These are phyloP conservation scores for Lumnitzera racemosa DNA, from an alignment of 345 rosid species.

Conservation along the genomic window DNA sequence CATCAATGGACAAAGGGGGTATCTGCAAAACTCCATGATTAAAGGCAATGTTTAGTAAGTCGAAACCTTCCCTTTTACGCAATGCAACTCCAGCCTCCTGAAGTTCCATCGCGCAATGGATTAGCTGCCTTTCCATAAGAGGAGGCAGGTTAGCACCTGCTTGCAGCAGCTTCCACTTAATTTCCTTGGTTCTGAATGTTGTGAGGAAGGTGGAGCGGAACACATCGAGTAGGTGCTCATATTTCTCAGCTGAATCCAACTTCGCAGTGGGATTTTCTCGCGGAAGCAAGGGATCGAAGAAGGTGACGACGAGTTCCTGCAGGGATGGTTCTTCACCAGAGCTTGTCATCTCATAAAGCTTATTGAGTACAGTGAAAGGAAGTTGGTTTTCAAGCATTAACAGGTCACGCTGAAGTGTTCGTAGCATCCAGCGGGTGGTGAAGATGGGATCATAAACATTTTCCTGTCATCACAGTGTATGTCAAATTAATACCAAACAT, in stretches of 20 bases:
- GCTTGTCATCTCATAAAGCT: constrained; percentile 2
- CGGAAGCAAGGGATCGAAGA: constrained; percentile 13
- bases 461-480: background rate
- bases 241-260: background rate
- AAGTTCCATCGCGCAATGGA: constrained; percentile 8
- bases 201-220: constrained; percentile 13
- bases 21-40: constrained; percentile 3
- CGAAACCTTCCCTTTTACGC: background rate
- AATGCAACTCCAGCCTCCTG: constrained; percentile 7
- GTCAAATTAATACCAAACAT: too few species aligned
- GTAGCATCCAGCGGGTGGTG: constrained; percentile 10
- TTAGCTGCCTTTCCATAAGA: constrained; percentile 6
- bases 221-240: constrained; percentile 9
- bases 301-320: constrained; percentile 3
- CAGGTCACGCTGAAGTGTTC: constrained; percentile 13
- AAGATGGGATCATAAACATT: constrained; percentile 12
- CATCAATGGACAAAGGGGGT: constrained; percentile 10
- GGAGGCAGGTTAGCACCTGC: background rate
- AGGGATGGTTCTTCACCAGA: constrained; percentile 1
- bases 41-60: constrained; percentile 10
- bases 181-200: background rate
- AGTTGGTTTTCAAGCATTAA: constrained; percentile 17
- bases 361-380: constrained; percentile 6
- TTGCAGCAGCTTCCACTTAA: background rate
- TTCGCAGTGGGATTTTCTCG: background rate